These are phyloP conservation scores for Neospora caninum DNA, from an alignment of 169 alveolate genomes.

Conservation along the genomic window DNA sequence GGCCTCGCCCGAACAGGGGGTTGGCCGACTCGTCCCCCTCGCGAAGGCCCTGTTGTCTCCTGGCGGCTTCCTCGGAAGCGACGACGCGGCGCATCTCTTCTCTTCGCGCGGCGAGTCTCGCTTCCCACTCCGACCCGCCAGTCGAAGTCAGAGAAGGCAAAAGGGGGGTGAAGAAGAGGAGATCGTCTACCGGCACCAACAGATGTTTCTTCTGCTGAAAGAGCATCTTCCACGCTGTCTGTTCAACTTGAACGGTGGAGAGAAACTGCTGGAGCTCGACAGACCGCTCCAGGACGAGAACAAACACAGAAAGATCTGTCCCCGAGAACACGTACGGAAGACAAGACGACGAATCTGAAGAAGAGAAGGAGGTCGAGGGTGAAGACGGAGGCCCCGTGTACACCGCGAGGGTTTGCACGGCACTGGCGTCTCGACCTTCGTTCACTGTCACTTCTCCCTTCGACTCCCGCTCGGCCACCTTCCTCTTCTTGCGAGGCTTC, in stretches of 20 bases:
- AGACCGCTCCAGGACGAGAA: conserved; percentile 46
- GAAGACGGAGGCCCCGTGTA: background rate
- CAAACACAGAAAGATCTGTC: conserved; percentile 19
- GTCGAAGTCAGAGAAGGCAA: background rate
- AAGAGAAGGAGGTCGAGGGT: no score
- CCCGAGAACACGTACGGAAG: conserved; percentile 23
- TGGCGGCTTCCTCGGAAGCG: background rate
- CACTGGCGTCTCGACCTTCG: background rate
- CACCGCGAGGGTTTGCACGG: background rate
- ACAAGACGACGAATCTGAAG: background rate
- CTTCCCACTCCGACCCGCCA: conserved; percentile 16
- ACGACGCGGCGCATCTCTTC: background rate
- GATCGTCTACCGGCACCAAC: conserved; percentile 59
- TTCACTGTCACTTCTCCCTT: background rate
- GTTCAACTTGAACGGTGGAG: conserved; percentile 27
- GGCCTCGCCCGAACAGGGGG: conserved; percentile 22
- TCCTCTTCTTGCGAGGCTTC: background rate
- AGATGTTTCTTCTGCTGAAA: conserved; percentile 65
- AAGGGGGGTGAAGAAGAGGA: conserved; percentile 3
- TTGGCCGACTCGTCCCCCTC: background rate
- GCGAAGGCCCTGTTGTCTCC: background rate
- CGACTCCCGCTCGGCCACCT: background rate
- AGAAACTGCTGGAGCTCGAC: conserved; percentile 53
- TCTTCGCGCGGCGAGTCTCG: conserved; percentile 1
- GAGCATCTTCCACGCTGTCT: conserved; percentile 69